Base-by-base conservation (phyloP, 2,329 filamentous ascomycete genomes). In the Aspergillus sp. region DNA sequence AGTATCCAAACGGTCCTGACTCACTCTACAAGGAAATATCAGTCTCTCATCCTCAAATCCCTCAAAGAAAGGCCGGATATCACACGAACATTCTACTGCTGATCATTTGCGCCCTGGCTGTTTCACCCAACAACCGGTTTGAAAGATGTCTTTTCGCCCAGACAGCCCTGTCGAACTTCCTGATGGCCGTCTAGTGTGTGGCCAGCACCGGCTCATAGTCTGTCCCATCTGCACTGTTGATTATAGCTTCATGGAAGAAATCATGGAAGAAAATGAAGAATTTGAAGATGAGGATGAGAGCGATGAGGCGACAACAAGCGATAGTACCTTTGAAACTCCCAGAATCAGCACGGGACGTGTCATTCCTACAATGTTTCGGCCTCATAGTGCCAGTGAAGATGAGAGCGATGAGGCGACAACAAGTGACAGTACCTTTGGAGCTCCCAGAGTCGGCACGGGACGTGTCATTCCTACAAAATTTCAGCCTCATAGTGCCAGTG, bases 101-200 rank as follows among this genome's bases (percentile, higher is more conserved):
- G 32, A 35, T 35, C 3, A 35, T 35, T 35, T 35, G 2, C 13
- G 32, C 13, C 32, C 15, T 35, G 32, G 13, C 7, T 35, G 32
- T 35, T 35, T 15, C 32, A 35, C 13, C 6, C 15, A 35, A 35
- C 32, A 35, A 35, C 32, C 13, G 32, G 32, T 7, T 15, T 35
- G 32, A 35, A 35, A 15, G 32, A 48, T 48, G 46, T 48, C 17
- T 25, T 37, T 42, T n/a, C 46, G 42, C 7, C 44, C 48, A 27
- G 48, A 47, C 27, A 43, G 37, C 30, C 48, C 48, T 17, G 47
- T 46, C 22, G 58, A 66, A 47, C 57, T 71, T 12, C 59, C 66
- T 0, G 41, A 68, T 45, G 68, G 69, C 22, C 59, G 59, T n/a
- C 46, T 72, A 23, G 63, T 69, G 45, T 71, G 70, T 44, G 56